A percentile compares a stretch with the other conserved stretches of the same genome.
Conservation (phyloP, 2,329 filamentous ascomycete species). For the Pestalotiopsis fici region DNA sequence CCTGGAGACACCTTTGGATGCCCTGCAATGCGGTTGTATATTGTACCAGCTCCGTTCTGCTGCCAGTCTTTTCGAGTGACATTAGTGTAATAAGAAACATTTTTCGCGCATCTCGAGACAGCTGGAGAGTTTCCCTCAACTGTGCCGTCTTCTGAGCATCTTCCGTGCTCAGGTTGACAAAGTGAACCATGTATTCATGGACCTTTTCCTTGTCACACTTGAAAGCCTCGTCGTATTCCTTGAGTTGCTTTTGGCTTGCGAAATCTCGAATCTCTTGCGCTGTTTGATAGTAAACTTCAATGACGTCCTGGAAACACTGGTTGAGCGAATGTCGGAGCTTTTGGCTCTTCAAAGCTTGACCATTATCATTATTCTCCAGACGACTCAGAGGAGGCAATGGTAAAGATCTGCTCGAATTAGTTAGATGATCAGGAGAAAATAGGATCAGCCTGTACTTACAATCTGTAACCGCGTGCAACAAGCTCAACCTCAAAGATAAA, state of each 20-base stretch:
- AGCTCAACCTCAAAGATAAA: constrained; percentile 36
- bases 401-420: constrained; percentile 63
- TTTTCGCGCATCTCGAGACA: constrained; percentile 76
- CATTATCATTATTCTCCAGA: constrained; percentile 80
- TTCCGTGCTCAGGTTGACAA: constrained; percentile 33
- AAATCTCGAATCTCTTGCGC: constrained; percentile 70
- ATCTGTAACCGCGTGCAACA: constrained; percentile 32
- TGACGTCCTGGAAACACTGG: constrained; percentile 67
- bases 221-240: constrained; percentile 51
- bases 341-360: constrained; percentile 76
- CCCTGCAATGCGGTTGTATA: constrained; percentile 80
- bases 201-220: background rate
- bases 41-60: constrained; percentile 72
- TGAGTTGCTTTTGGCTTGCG: constrained; percentile 78
- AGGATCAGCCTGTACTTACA: constrained; percentile 19
- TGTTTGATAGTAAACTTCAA: constrained; percentile 72
- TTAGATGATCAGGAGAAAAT: background rate
- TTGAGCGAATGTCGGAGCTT: constrained; percentile 78
- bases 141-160: constrained; percentile 63
- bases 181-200: background rate
- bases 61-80: constrained; percentile 80
- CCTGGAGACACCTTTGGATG: constrained; percentile 64
- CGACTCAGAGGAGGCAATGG: constrained; percentile 91
- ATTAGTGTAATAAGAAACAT: constrained; percentile 87
- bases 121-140: constrained; percentile 1